phyloP scores from a whole-genome alignment of 2,329 filamentous ascomycete genomes.

The Periglandula ipomoeae region DNA sequence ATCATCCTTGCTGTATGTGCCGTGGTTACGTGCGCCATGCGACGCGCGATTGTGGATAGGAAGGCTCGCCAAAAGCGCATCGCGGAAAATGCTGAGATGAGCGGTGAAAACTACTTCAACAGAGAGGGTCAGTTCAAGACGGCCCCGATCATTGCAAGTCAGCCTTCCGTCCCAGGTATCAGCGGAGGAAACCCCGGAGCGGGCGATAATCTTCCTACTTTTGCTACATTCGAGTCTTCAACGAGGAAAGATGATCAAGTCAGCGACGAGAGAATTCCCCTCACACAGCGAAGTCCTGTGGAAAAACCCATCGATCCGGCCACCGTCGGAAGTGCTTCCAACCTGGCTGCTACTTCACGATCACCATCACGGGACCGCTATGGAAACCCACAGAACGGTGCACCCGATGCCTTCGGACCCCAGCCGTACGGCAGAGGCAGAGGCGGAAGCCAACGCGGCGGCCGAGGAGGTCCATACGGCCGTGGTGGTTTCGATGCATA shows the following conservation, averaged over 20 bases:
- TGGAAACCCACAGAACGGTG: constrained; percentile 45
- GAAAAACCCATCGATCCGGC: constrained; percentile 36
- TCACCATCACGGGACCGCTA: constrained; percentile 52
- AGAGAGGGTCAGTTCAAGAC: constrained; percentile 50
- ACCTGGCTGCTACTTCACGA: constrained; percentile 25
- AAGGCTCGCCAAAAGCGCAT: constrained; percentile 92
- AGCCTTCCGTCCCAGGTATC: constrained; percentile 50
- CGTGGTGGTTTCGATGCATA: constrained; percentile 42
- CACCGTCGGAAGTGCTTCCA: constrained; percentile 23
- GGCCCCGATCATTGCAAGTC: constrained; percentile 30
- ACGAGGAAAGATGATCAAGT: constrained; percentile 49
- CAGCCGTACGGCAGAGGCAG: constrained; percentile 45
- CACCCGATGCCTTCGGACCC: constrained; percentile 36
- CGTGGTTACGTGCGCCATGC: constrained; percentile 89
- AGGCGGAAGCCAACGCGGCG: constrained; percentile 34
- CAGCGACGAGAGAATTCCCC: constrained; percentile 61
- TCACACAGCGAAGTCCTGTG: constrained; percentile 57
- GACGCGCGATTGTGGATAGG: constrained; percentile 78
- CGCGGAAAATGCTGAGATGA: constrained; percentile 94
- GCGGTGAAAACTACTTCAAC: constrained; percentile 83
- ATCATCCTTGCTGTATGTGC: constrained; percentile 74
- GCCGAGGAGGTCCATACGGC: constrained; percentile 37
- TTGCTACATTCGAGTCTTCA: constrained; percentile 62
- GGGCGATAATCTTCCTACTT: constrained; percentile 40
- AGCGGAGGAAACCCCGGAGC: constrained; percentile 43